Evolutionary conservation across 169 alveolate species (phyloP), one percentile per base, ranked within the genome.

Genomic region (Cryptosporidium viatorum): DNA sequence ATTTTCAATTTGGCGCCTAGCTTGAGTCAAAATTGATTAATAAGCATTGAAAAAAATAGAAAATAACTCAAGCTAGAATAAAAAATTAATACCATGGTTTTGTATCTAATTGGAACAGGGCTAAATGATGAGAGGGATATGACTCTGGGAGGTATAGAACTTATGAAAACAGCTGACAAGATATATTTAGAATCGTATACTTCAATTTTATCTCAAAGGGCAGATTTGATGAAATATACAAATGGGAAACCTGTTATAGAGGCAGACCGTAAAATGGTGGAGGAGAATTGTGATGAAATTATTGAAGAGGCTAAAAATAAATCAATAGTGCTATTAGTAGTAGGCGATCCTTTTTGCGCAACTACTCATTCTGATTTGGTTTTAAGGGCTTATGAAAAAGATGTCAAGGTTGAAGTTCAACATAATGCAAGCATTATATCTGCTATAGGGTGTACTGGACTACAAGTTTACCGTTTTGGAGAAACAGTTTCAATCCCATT

Each of bases 401-500:
- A 96, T n/a, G 95, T 98, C 0, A 74, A 95, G 43, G 99, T 98
- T 12, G 97, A 96, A 73, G 96, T 96, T 10, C 93, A 96, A n/a
- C 98, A 97, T 86, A 98, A 98, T 93, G 98, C 99, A 33, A 96
- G 98, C 26, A 97, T 96, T 21, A 93, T 97, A 6, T 92, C 93
- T 48, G 93, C 93, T 26, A 91, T 93, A 39, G 95, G 95, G 1
- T 92, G 94, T 71, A 86, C 94, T 21, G 96, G 96, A 14, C 89
- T 96, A 80, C 93, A 96, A 92, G 93, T 98, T 37, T 98, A 98
- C 91, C 96, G 99, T 86, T 98, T 98, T 93, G 99, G 99, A 31
- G 99, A 98, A 91, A 97, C 98, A 5, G 99, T 98, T 6, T 97
- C 99, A 31, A 96, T 98, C 69, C 99, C 99, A 51, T 97, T 97